These are phyloP conservation scores for Pholiota conissans DNA, from an alignment of 768 basidiomycete genomes.

Conservation along the genomic window DNA sequence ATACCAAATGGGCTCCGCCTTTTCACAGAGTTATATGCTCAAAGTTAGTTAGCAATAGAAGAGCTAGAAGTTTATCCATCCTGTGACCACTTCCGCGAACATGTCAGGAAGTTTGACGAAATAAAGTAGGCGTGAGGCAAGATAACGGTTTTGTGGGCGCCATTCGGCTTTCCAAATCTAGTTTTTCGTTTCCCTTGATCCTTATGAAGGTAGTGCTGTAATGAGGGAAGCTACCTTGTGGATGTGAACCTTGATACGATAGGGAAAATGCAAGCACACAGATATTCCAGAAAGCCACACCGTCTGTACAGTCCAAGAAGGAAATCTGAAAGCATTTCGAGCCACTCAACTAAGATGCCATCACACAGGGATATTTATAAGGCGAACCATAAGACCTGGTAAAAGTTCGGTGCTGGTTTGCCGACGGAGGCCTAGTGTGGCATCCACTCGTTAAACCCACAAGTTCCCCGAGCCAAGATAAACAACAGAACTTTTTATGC, in stretches of 20 bases:
- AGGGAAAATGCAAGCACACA: not conserved
- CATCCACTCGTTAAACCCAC: too few relatives aligned
- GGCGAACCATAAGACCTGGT: not conserved
- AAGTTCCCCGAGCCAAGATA: not conserved
- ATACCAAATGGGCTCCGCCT: too few relatives aligned
- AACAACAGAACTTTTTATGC: not conserved
- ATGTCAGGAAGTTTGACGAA: too few relatives aligned
- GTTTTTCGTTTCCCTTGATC: too few relatives aligned
- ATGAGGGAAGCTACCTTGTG: not conserved
- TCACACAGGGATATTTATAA: not conserved
- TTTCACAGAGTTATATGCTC: not conserved
- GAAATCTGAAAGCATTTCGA: not conserved
- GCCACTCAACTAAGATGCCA: not conserved
- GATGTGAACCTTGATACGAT: not conserved
- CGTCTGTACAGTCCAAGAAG: not conserved
- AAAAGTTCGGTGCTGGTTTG: not conserved
- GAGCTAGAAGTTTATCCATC: too few relatives aligned
- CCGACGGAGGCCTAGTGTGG: too few relatives aligned
- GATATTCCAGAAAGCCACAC: not conserved
- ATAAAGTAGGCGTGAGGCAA: too few relatives aligned
- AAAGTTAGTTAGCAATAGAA: too few relatives aligned
- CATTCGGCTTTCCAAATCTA: not conserved
- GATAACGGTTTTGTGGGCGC: too few relatives aligned
- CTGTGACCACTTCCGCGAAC: too few relatives aligned
- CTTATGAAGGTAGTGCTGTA: not conserved